Conservation (phyloP, 306 rosid genomes). For the Cucurbita maxima region DNA sequence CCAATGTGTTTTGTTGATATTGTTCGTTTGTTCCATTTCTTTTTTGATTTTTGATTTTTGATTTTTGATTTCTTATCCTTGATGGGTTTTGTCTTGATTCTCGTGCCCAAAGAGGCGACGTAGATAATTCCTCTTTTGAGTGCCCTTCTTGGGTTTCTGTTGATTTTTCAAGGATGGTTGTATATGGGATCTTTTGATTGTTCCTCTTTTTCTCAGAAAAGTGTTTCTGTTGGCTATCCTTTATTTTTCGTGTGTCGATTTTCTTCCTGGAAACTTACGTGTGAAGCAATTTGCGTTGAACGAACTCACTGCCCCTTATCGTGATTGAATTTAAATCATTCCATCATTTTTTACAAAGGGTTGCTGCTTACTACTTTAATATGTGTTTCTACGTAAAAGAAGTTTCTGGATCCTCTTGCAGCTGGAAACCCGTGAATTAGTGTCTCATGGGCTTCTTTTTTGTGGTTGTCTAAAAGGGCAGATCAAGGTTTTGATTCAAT, state of each 20-base stretch:
- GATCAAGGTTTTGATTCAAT: slow-evolving; percentile 19
- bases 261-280: slow-evolving; percentile 54
- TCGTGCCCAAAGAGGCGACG: not conserved
- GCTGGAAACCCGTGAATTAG: slow-evolving; percentile 18
- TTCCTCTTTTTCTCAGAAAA: slow-evolving; percentile 14
- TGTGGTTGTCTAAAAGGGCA: slow-evolving; percentile 12
- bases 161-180: slow-evolving; percentile 21
- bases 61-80: not conserved
- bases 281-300: slow-evolving; percentile 62
- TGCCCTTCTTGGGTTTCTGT: slow-evolving; percentile 12
- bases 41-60: not conserved
- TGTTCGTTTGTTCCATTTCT: not conserved
- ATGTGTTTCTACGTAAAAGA: slow-evolving; percentile 16
- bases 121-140: not conserved
- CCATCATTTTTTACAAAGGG: not conserved
- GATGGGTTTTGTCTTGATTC: not conserved
- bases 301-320: slow-evolving; percentile 14
- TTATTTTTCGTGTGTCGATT: slow-evolving; percentile 10
- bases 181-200: slow-evolving; percentile 8
- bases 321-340: slow-evolving; percentile 40
- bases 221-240: slow-evolving; percentile 1
- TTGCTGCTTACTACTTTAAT: not conserved
- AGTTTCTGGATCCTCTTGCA: slow-evolving; percentile 12
- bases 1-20: not conserved
- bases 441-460: not conserved